A percentile compares a stretch with the other conserved stretches of the same genome.
phyloP scores from a whole-genome alignment of 139 green algal genomes.

The Tetradesmus obliquus region DNA sequence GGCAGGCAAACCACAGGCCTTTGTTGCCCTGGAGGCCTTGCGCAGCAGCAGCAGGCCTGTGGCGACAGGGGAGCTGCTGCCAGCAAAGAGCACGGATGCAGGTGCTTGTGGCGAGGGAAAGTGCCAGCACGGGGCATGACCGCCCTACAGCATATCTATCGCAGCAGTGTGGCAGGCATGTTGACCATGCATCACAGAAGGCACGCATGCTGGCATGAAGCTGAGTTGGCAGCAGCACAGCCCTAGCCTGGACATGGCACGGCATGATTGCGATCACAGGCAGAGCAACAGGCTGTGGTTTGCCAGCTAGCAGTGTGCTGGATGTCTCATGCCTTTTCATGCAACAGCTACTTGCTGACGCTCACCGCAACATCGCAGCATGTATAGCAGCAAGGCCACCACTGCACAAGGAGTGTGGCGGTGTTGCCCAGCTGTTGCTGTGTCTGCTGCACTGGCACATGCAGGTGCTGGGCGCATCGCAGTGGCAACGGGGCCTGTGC shows the following conservation, averaged over 20 bases:
- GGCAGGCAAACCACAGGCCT: neutral
- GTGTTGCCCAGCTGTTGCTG: neutral
- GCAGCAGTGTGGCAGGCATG: neutral
- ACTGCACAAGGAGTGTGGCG: too few species aligned
- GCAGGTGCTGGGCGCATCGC: neutral
- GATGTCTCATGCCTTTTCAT: too few species aligned
- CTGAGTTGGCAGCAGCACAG: too few species aligned
- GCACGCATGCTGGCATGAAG: too few species aligned
- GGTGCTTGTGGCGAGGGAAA: neutral
- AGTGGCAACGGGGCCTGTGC: constrained; percentile 24
- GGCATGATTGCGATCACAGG: neutral
- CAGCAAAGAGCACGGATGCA: neutral
- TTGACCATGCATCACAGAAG: neutral
- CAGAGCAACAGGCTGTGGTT: neutral
- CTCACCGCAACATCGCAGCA: too few species aligned
- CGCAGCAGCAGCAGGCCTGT: constrained; percentile 12
- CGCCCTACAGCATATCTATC: neutral
- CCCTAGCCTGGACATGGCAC: too few species aligned
- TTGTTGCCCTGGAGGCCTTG: constrained; percentile 26
- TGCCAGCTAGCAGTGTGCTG: too few species aligned
- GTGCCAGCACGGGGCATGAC: neutral
- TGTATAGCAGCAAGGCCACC: too few species aligned
- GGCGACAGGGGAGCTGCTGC: neutral
- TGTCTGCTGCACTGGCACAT: neutral
- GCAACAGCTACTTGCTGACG: too few species aligned